A percentile compares a stretch with the other conserved stretches of the same genome.
phyloP scores from a whole-genome alignment of 1,139 yeast species.

The Casaregolazyma lundiana region DNA sequence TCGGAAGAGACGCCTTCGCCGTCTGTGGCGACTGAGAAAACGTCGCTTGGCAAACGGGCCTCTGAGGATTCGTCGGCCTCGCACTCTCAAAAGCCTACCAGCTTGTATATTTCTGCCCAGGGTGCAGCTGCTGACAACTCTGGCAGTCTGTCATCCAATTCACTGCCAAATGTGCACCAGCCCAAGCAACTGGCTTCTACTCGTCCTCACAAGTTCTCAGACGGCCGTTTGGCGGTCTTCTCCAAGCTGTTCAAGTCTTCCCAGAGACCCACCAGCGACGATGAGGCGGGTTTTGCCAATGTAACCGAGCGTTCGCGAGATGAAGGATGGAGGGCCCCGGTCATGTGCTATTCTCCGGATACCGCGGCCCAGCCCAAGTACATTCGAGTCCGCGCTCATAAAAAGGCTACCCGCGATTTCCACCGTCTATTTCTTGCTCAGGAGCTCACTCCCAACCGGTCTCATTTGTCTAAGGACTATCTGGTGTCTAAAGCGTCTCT shows the following conservation, averaged over 20 bases:
- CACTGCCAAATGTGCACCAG: background rate
- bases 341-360: slow-evolving; percentile 30
- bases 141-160: background rate
- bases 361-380: slow-evolving; percentile 34
- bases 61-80: background rate
- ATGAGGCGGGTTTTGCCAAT: slow-evolving; percentile 20
- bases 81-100: background rate
- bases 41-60: background rate
- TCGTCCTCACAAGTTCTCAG: background rate
- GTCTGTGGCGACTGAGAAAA: background rate
- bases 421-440: slow-evolving; percentile 74
- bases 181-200: background rate
- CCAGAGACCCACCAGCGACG: slow-evolving; percentile 26
- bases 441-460: slow-evolving; percentile 42
- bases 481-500: slow-evolving; percentile 4
- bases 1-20: background rate
- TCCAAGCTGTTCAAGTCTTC: slow-evolving; percentile 21
- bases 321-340: slow-evolving; percentile 35
- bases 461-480: slow-evolving; percentile 1
- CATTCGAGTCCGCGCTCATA: slow-evolving; percentile 35
- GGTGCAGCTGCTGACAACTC: background rate
- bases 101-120: background rate
- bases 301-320: slow-evolving; percentile 20
- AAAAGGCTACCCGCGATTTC: slow-evolving; percentile 35
- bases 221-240: slow-evolving; percentile 14